Evolutionary conservation across 225 moss, liverwort and hornwort species (phyloP), one percentile per base, ranked within the genome.

Genomic region (Bryum argenteum): DNA sequence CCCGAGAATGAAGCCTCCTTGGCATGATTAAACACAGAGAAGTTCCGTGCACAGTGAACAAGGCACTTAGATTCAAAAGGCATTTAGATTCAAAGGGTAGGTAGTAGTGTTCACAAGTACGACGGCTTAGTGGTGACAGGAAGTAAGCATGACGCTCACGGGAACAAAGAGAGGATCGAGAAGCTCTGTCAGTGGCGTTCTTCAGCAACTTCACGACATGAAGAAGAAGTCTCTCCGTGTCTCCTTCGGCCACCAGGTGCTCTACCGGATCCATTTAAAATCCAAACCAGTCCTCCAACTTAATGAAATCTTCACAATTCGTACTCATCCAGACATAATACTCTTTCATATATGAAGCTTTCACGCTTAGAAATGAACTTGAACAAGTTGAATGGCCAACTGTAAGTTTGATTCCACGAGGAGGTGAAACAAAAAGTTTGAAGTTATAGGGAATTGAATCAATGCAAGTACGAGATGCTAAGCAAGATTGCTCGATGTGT

Each of bases 171-270:
- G 11, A 94, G 97, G 94, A 91, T 94, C 26, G 62, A 63, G 1
- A 82, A 83, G 73, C 87, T 97, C 2, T 93, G 93, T 51, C n/a
- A n/a, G n/a, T n/a, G 56, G 8, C 21, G 15, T 92, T 48, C 83
- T 94, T 9, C 83, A 76, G 65, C 82, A 72, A 15, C 71, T 94
- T 12, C 81, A 97, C 20, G 71, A 85, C 43, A 92, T 87, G 82
- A 76, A 80, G 80, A 84, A 81, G 28, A 94, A 86, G 63, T 81
- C 78, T 40, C 76, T 97, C 0, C 88, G 89, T 20, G 74, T 97
- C 3, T 97, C 94, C 71, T 97, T 97, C 26, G 97, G 94, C 22
- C 97, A 97, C 74, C 97, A 97, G 90, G 93, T 90, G 11, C 8
- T 1, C 9, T 45, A 52, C 18, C n/a, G 6, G 17, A 8, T n/a